These are phyloP conservation scores for Fusarium illudens DNA, from an alignment of 2,329 filamentous ascomycete genomes.

Conservation along the genomic window DNA sequence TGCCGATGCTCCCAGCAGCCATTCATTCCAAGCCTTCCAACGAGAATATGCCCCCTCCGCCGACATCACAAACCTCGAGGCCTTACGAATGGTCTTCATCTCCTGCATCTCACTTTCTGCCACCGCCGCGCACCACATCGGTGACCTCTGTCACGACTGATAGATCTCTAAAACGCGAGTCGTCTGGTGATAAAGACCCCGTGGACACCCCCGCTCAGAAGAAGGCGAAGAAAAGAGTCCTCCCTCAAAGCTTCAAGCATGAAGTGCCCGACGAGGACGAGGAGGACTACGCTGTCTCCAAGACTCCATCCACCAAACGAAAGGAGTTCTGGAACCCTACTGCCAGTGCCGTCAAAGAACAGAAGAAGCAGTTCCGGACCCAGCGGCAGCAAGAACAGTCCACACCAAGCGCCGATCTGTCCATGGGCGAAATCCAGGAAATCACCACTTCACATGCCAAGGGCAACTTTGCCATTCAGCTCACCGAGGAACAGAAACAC, in stretches of 20 bases:
- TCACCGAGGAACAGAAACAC: slow-evolving; percentile 87
- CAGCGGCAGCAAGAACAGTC: slow-evolving; percentile 55
- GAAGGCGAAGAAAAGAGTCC: slow-evolving; percentile 67
- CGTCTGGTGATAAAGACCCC: slow-evolving; percentile 45
- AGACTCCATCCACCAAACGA: slow-evolving; percentile 41
- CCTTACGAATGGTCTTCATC: slow-evolving; percentile 78
- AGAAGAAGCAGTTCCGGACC: slow-evolving; percentile 77
- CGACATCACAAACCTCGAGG: slow-evolving; percentile 40
- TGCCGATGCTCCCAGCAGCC: slow-evolving; percentile 49
- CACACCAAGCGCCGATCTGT: slow-evolving; percentile 47
- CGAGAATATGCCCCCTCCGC: slow-evolving; percentile 41
- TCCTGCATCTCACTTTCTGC: slow-evolving; percentile 58
- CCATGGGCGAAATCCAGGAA: slow-evolving; percentile 52
- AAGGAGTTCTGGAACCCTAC: slow-evolving; percentile 40
- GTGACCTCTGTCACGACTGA: slow-evolving; percentile 31
- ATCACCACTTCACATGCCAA: slow-evolving; percentile 44
- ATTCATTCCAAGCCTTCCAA: slow-evolving; percentile 35
- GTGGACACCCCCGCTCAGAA: slow-evolving; percentile 39
- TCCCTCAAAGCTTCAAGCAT: slow-evolving; percentile 62
- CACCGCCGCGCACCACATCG: slow-evolving; percentile 43
- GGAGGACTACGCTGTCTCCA: slow-evolving; percentile 18
- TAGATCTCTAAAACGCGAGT: slow-evolving; percentile 54
- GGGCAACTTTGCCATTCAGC: slow-evolving; percentile 63
- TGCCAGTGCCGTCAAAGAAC: slow-evolving; percentile 61
- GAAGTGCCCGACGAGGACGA: slow-evolving; percentile 49